These are phyloP conservation scores for Picea glauca DNA, from an alignment of 75 land plant species.

Conservation along the genomic window DNA sequence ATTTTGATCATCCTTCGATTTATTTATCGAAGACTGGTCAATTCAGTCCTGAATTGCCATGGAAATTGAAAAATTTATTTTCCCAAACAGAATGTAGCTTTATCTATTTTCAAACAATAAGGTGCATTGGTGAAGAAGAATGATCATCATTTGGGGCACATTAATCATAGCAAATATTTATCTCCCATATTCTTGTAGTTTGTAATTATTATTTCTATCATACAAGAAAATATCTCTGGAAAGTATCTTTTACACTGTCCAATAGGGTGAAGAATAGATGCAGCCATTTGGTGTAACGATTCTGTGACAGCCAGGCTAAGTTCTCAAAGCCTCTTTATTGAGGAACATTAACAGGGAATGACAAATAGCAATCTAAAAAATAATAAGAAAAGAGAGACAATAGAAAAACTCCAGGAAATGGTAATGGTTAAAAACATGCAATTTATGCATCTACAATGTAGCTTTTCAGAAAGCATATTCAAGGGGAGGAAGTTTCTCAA, in stretches of 20 bases:
- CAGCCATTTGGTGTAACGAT: background rate
- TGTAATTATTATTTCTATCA: background rate
- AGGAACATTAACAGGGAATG: background rate
- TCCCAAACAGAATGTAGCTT: background rate
- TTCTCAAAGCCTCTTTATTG: background rate
- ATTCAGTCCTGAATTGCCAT: background rate
- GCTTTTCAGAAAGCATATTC: background rate
- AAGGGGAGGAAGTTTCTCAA: background rate
- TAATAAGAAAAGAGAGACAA: background rate
- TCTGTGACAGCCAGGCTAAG: background rate
- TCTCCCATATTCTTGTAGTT: background rate
- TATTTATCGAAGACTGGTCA: background rate
- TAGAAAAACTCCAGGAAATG: background rate
- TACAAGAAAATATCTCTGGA: background rate
- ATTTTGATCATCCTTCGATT: background rate
- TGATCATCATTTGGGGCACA: background rate
- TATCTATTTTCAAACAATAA: background rate
- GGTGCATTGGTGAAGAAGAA: background rate
- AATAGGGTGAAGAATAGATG: background rate
- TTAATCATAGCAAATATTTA: background rate
- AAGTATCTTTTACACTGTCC: background rate
- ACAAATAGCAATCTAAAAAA: background rate
- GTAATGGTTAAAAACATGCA: background rate
- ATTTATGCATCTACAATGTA: background rate
- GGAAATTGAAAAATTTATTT: background rate